Conservation (phyloP, 306 rosid species). For the Styphnolobium japonicum region DNA sequence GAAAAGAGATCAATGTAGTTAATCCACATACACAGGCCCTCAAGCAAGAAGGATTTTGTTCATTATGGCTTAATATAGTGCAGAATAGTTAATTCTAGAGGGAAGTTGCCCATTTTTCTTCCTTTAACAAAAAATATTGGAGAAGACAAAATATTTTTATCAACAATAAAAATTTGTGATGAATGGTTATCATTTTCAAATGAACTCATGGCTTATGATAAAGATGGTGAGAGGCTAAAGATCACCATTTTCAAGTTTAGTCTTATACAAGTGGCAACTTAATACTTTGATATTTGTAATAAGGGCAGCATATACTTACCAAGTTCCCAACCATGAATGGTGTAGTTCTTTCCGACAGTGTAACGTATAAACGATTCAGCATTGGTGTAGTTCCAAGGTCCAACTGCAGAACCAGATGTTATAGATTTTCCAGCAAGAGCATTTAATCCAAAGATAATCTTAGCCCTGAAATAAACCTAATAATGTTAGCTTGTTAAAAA, state of each 20-base stretch:
- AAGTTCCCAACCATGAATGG: constrained; percentile 88
- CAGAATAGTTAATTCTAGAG: not conserved
- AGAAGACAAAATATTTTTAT: not conserved
- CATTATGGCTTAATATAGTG: not conserved
- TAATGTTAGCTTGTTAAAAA: not conserved
- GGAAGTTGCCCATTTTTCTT: not conserved
- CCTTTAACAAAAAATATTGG: not conserved
- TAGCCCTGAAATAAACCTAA: constrained; percentile 59
- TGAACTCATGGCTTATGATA: not conserved
- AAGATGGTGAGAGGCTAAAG: not conserved
- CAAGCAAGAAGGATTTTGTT: not conserved
- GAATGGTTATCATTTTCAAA: not conserved
- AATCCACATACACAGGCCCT: not conserved
- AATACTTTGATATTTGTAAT: not conserved
- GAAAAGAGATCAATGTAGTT: not conserved
- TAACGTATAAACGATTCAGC: constrained; percentile 75
- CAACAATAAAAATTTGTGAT: not conserved
- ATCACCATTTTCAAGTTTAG: not conserved
- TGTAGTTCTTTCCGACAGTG: constrained; percentile 59
- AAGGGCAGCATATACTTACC: constrained; percentile 48
- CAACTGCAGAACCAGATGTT: constrained; percentile 44
- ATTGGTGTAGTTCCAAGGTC: constrained; percentile 79
- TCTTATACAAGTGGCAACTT: not conserved
- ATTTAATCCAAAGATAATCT: constrained; percentile 77
- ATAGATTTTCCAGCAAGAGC: constrained; percentile 74